Evolutionary conservation across 805 yeast genomes (phyloP), one percentile per base, ranked within the genome.

Genomic region (Barnettozyma vustinii): DNA sequence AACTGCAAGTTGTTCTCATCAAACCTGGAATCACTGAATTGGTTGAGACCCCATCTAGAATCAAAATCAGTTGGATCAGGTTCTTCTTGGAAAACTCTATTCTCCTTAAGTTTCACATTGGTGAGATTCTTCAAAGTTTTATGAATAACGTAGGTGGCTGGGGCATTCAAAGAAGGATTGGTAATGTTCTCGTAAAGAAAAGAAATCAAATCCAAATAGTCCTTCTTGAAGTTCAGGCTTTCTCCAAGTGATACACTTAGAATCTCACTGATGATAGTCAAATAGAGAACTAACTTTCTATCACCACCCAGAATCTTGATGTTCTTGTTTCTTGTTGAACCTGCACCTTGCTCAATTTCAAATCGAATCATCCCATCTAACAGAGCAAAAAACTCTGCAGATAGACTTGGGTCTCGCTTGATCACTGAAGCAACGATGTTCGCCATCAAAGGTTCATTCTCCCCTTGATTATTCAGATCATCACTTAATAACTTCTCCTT

Each of bases 281-380:
- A 62, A 59, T 83, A 79, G 80, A 96, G 80, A 27, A 80, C 80
- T 9, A 94, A 67, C 18, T 83, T 77, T 27, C 83, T 84, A 64
- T 94, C 98, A 39, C 90, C 75, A n/a, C 87, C 87, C 25, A 81
- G 72, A 23, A 85, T 72, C 27, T 85, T 91, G 7, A 76, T 70
- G 0, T 84, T 79, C 5, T 73, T 80, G 39, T 64, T 75, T 62
- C 96, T 76, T 0, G 82, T 70, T 1, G 77, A 66, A 3, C 97
- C 98, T 0, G 97, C 97, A 54, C 91, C 37, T 54, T 83, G 87
- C 10, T 69, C 69, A 19, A 92, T 72, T 60, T 92, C 96, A 32
- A 75, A 79, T 35, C 72, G 69, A 23, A 91, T 81, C 46, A 75
- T 75, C 5, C 70, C 52, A n/a, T 61, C 53, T 23, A 71, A 46